phyloP scores from a whole-genome alignment of 495 filamentous ascomycete genomes.

The Tuber microsphaerosporum region DNA sequence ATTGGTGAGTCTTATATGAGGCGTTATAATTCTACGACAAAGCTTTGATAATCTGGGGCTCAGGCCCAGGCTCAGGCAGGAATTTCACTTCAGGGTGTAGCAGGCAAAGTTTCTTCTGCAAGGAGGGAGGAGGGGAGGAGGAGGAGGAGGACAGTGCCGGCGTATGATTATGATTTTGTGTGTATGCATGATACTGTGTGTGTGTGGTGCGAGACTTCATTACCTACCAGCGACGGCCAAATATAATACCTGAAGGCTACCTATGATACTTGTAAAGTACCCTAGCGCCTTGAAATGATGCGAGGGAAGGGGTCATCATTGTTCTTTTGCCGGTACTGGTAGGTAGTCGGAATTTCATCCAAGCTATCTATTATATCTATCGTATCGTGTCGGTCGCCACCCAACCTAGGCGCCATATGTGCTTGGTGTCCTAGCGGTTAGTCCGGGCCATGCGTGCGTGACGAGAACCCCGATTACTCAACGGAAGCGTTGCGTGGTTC shows the following conservation, averaged over 20 bases:
- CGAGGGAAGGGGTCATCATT: neutral
- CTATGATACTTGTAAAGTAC: neutral
- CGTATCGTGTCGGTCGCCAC: slow-evolving; percentile 10
- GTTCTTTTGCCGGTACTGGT: neutral
- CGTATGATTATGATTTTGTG: neutral
- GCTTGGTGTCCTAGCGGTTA: neutral
- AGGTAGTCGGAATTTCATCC: neutral
- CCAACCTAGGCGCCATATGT: slow-evolving; percentile 1
- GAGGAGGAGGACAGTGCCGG: neutral
- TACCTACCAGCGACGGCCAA: neutral
- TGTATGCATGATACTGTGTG: neutral
- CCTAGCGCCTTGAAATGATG: neutral
- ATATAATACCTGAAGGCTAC: neutral
- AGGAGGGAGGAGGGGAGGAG: neutral
- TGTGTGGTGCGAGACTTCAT: neutral
- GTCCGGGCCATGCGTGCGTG: neutral
- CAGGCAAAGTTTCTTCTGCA: neutral
- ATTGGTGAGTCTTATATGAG: neutral
- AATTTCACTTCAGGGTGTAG: neutral
- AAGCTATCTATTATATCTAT: neutral
- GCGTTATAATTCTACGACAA: too few relatives aligned
- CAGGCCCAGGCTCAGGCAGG: neutral
- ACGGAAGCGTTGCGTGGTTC: neutral
- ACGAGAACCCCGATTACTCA: neutral
- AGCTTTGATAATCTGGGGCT: too few relatives aligned